Evolutionary conservation across 2,329 filamentous ascomycete species (phyloP), one percentile per base, ranked within the genome.

Genomic region (Clonostachys byssicola): DNA sequence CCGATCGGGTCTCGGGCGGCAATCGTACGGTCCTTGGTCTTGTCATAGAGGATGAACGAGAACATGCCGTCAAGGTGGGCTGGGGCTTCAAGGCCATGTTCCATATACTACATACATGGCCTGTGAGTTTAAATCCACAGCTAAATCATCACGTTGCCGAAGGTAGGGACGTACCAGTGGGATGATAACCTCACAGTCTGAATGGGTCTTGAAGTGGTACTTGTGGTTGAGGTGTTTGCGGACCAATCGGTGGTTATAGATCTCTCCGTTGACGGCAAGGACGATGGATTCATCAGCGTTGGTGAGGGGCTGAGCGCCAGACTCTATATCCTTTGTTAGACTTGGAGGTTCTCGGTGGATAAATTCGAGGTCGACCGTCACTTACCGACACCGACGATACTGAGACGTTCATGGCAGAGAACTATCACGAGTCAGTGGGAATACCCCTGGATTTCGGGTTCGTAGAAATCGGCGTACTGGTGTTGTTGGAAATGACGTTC

Each of bases 41-140:
- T 96, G 76, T 99, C 94, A 72, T 96, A 96, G 46, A 99, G 81
- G 48, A 99, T 92, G 74, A 95, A 99, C 14, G 92, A 96, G 81
- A 99, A 99, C 94, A 99, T 99, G 75, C 94, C 94, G 67, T 99
- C 94, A 57, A 99, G 84, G 70, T 90, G 78, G 71, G 92, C 94
- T 52, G 94, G 92, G 49, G 92, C 90, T 62, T 97, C 91, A 57
- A 95, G 78, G 61, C 85, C 94, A 80, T 95, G 82, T 71, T 97
- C 85, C 74, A 91, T 81, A 67, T 99, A 99, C 89, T 95, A 49
- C 13, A 40, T 9, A 30, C 8, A 6, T 4, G 10, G 1, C 23
- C 3, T 30, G 20, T 16, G 42, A 40, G 5, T 33, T 17, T 38
- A 34, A 17, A n/a, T 40, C 42, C 41, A 44, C 40, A 9, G 3